Conservation (phyloP, 2,329 filamentous ascomycete species). For the Phyllosticta citriasiana region DNA sequence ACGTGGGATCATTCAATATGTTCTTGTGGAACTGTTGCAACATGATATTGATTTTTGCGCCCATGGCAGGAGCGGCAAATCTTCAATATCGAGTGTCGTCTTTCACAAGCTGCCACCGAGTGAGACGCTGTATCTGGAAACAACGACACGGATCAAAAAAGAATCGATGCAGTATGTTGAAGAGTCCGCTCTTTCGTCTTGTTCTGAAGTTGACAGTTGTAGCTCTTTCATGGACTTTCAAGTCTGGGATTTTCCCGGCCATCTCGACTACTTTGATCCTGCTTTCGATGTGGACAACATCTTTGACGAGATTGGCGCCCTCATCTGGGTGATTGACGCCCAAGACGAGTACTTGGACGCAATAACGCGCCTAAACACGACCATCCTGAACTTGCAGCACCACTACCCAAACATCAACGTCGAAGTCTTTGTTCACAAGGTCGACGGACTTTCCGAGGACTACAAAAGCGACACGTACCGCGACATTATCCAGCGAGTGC, state of each 20-base stretch:
- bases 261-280: constrained; percentile 84
- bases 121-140: constrained; percentile 92
- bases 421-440: constrained; percentile 98
- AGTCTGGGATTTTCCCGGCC: constrained; percentile 94
- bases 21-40: background rate
- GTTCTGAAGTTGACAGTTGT: background rate
- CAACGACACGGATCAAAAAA: constrained; percentile 87
- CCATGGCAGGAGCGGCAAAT: constrained; percentile 75
- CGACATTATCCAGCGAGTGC: constrained; percentile 91
- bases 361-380: constrained; percentile 74
- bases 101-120: constrained; percentile 96
- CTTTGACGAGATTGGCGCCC: constrained; percentile 84
- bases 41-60: constrained; percentile 1
- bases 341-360: constrained; percentile 96
- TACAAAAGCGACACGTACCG: constrained; percentile 94
- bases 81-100: constrained; percentile 97
- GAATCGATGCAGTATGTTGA: constrained; percentile 79
- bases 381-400: constrained; percentile 80
- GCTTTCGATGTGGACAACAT: constrained; percentile 87
- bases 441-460: constrained; percentile 93
- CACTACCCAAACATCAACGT: constrained; percentile 91
- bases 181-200: background rate
- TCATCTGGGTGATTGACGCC: constrained; percentile 98
- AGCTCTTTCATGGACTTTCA: constrained; percentile 99
- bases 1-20: background rate